Evolutionary conservation across 202 grass and related monocot genomes (phyloP), one percentile per base, ranked within the genome.

Genomic region (Schoenoplectus tabernaemontani): DNA sequence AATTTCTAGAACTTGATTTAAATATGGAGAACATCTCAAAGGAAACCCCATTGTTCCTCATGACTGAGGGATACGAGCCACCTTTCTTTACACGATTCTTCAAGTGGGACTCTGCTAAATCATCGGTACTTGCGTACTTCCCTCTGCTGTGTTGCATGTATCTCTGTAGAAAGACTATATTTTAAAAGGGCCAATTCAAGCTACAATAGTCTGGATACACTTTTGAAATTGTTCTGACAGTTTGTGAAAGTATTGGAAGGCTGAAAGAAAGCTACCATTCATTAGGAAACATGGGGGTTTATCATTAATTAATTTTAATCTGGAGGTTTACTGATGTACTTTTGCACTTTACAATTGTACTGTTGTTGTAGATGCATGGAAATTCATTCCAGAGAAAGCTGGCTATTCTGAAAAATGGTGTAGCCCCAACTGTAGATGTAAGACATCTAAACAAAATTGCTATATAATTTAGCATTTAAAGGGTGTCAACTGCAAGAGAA

Each of bases 351-450:
- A 41, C 64, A 41, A 57, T 59, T 63, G 67, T 76, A 24, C 51
- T 11, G 77, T 79, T 63, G 77, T 44, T 63, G 56, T 85, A 99
- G 96, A 91, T 99, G 92, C 92, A 95, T 34, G 96, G 96, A 28
- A 95, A 93, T 87, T 99, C 96, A 87, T 99, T 95, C 85, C 89
- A 95, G 82, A 95, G 88, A 84, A 99, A 87, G 79, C 86, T 99
- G 73, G 78, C 88, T 32, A 73, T 93, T 81, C 80, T 99, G 37
- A 99, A 95, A 86, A 85, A 85, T 83, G 88, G 83, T 68, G 61
- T 82, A 42, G 34, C 59, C 81, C 90, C 85, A 68, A 85, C 66
- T 72, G 37, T 81, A 63, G 85, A 92, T 81, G 96, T 95, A 89
- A 90, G 91, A 73, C 88, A 41, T 82, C 24, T 70, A 50, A 57